Base-by-base conservation (phyloP, 148 eudicot species). In the Beta vulgaris region DNA sequence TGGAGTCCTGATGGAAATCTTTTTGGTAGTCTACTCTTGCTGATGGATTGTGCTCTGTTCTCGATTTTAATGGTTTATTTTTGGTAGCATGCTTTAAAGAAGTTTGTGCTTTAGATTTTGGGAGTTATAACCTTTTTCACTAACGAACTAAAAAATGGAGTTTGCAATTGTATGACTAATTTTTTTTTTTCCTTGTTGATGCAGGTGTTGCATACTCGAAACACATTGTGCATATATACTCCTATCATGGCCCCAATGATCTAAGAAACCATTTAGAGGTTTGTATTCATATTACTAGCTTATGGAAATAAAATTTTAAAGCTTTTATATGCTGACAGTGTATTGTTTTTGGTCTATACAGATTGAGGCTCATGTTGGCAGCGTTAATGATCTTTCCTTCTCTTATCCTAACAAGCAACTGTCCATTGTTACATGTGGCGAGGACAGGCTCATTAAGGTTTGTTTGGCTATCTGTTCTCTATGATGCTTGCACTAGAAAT, bases 181-280 rank as follows among this genome's bases (percentile, higher is more conserved):
- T 63, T 43, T 40, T 44, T 23, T 4, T n/a, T 46, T 46, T 46
- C 51, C 66, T 61, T 64, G 37, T 40, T 73, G 18, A 71, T 76
- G 61, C 81, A 95, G 98, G 98, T 70, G 91, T 95, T 83, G 98
- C 97, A 74, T 92, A 86, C 85, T 95, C 97, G 31, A 95, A 91
- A 81, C 91, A 92, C 78, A 82, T 95, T 74, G 96, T 95, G 55
- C 97, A 95, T 78, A 76, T 95, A 58, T 92, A 86, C 77, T 79
- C 96, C 26, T 92, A 85, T 66, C 84, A 82, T 79, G 96, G 88
- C 51, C 76, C 91, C 25, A 81, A 78, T 63, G 97, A 90, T 83
- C 74, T 92, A 62, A 83, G 85, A 75, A 90, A 95, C 78, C 96
- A 86, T 77, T 82, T 95, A 66, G 98, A 92, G 97, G 97, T 95